Base-by-base conservation (phyloP, 1,139 yeast species). In the Wickerhamiella infanticola region DNA sequence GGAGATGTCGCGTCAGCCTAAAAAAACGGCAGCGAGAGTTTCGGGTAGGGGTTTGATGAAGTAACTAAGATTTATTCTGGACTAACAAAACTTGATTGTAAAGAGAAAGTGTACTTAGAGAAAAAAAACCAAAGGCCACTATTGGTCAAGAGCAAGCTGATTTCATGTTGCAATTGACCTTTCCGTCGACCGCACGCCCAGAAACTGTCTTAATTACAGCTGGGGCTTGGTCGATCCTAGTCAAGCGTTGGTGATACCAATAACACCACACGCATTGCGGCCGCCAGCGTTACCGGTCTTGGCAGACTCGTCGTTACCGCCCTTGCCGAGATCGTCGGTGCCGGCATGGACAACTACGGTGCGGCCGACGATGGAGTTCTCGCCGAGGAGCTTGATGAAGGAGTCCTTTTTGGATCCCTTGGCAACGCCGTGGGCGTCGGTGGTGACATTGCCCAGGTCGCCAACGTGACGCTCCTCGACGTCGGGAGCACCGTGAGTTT, bases 231-330 rank as follows among this genome's bases (percentile, higher is more conserved):
- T 26, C 33, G 29, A 25, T 11, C 25, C 40, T 41, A 39, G 43
- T 46, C 49, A 53, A 46, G 47, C 49, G 27, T 18, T 18, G 18
- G 51, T 35, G 40, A 82, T 62, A 60, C 98, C 97, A 72, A 90
- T 88, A 63, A 90, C 97, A 73, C 98, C 97, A 73, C 98, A 90
- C 55, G 98, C 98, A 56, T 94, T 88, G 78, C 98, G 85, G 58
- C 82, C 90, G 65, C 98, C 97, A 52, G 98, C 97, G 64, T 90
- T 88, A 70, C 98, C 98, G 56, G 97, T 90, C 73, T 83, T 85
- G 71, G 82, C 75, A 53, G 96, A 85, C 68, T 88, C 96, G 53
- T 83, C 81, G 64, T 80, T 79, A 50, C 90, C 95, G 66, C 97
- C 96, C 74, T 83, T 81, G 63, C 98, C 98, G 64, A 85, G 80